Conservation (phyloP, 2,329 filamentous ascomycete species). For the Bertia moriformis region DNA sequence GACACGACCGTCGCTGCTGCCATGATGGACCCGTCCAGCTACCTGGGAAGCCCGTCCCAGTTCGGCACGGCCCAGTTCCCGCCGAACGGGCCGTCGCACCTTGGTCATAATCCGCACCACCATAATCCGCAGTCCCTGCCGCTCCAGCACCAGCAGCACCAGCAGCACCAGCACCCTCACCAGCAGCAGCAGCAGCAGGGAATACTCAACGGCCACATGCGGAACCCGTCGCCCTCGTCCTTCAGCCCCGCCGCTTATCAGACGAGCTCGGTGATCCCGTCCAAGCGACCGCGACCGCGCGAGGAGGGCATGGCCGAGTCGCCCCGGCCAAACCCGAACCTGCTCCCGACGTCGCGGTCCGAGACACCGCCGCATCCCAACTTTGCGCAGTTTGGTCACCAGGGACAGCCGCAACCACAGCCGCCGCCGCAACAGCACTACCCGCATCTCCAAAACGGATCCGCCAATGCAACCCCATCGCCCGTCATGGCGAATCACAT, state of each 20-base stretch:
- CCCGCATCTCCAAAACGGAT: slow-evolving; percentile 70
- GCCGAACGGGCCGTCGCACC: slow-evolving; percentile 27
- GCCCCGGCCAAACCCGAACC: slow-evolving; percentile 60
- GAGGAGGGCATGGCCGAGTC: slow-evolving; percentile 78
- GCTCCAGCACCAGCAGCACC: slow-evolving; percentile 2
- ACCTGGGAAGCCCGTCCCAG: slow-evolving; percentile 43
- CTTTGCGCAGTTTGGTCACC: slow-evolving; percentile 57
- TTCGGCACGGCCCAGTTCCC: slow-evolving; percentile 37
- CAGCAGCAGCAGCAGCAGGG: slow-evolving; percentile 17
- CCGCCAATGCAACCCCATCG: slow-evolving; percentile 75
- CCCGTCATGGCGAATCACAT: slow-evolving; percentile 79
- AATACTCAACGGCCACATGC: slow-evolving; percentile 73
- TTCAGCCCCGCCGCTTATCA: slow-evolving; percentile 70
- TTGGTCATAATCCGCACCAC: slow-evolving; percentile 27
- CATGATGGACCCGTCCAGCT: slow-evolving; percentile 54
- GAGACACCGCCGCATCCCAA: slow-evolving; percentile 67
- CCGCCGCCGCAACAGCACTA: slow-evolving; percentile 53
- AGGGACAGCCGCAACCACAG: slow-evolving; percentile 43
- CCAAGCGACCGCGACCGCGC: slow-evolving; percentile 68
- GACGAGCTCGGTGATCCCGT: slow-evolving; percentile 74
- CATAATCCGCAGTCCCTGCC: slow-evolving; percentile 28
- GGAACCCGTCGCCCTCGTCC: slow-evolving; percentile 55
- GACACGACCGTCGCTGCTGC: slow-evolving; percentile 36
- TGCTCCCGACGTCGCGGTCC: slow-evolving; percentile 70
- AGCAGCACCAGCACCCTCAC: slow-evolving; percentile 11